phyloP scores from a whole-genome alignment of 257 asterid genomes.

The Sherardia arvensis region DNA sequence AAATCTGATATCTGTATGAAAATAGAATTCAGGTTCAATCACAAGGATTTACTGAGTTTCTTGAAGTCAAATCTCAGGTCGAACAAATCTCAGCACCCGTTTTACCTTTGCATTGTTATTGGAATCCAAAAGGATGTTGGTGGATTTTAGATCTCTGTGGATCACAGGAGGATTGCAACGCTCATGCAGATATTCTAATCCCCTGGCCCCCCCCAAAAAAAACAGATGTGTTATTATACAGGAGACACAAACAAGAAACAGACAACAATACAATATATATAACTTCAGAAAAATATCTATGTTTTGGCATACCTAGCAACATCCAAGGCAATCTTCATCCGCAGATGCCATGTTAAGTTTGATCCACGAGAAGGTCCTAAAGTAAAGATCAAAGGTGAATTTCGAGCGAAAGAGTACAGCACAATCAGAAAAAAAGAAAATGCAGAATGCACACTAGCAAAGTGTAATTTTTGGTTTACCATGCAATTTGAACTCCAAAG shows the following conservation, averaged over 20 bases:
- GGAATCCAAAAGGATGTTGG: slow-evolving; percentile 81
- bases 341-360: slow-evolving; percentile 67
- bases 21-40: slow-evolving; percentile 9
- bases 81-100: slow-evolving; percentile 1
- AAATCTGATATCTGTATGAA: slow-evolving; percentile 76
- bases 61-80: background rate
- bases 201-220: slow-evolving; percentile 52
- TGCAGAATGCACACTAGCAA: background rate
- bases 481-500: slow-evolving; percentile 70
- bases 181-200: slow-evolving; percentile 83
- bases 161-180: slow-evolving; percentile 77
- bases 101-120: slow-evolving; percentile 76
- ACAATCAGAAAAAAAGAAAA: background rate
- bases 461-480: slow-evolving; percentile 32
- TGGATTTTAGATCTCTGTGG: slow-evolving; percentile 85
- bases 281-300: background rate
- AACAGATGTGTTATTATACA: background rate
- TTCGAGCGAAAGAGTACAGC: background rate
- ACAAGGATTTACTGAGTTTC: background rate
- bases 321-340: slow-evolving; percentile 92
- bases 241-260: background rate
- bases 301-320: slow-evolving; percentile 57
- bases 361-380: slow-evolving; percentile 67
- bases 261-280: background rate
- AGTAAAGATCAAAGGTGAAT: background rate